Evolutionary conservation across 305 asterid species (phyloP).

Genomic region (Fraxinus baroniana): DNA sequence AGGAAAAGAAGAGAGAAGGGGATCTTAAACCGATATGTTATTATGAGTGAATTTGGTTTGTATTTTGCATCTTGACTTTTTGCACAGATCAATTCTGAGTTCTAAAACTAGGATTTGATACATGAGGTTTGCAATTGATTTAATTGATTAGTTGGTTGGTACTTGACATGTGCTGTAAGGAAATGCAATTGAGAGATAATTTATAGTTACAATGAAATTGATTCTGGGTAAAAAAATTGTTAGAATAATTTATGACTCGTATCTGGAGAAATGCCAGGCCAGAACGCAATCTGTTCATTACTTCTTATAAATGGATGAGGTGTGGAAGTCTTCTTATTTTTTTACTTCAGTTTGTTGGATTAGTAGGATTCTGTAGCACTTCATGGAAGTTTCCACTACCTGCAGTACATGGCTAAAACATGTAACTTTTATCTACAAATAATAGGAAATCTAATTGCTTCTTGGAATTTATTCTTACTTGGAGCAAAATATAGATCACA

Average conservation of each 20-base stretch:
- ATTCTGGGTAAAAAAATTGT: background rate
- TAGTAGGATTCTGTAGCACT: background rate
- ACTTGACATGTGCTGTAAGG: background rate
- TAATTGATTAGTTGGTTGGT: background rate
- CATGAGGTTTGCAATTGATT: background rate
- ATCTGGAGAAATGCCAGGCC: background rate
- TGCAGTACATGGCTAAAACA: background rate
- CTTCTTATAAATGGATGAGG: background rate
- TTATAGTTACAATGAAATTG: background rate
- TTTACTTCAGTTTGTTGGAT: background rate
- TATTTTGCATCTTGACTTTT: background rate
- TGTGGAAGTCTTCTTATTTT: background rate
- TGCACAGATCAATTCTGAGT: background rate
- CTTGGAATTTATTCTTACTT: background rate
- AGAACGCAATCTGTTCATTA: background rate
- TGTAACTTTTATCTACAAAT: background rate
- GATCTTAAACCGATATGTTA: background rate
- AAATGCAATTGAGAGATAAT: background rate
- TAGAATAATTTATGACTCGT: background rate
- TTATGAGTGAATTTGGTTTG: background rate
- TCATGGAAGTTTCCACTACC: background rate
- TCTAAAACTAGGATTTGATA: background rate
- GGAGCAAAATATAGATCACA: background rate
- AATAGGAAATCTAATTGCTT: background rate
- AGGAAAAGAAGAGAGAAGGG: background rate